Conservation (phyloP, 768 basidiomycete species). For the Mycena capillaripes region DNA sequence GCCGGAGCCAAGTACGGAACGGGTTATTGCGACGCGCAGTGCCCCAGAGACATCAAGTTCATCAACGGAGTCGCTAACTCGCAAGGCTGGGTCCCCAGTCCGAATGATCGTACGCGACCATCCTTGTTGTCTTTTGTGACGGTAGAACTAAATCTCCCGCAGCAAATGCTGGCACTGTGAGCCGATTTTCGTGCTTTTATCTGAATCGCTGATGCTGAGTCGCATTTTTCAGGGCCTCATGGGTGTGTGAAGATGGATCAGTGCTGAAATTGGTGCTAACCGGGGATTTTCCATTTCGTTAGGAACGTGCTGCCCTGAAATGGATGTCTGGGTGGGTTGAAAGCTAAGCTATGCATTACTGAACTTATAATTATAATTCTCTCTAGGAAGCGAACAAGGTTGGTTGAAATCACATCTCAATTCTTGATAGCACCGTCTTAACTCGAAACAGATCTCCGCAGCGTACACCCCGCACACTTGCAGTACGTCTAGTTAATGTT, state of each 20-base stretch:
- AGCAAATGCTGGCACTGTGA: constrained; percentile 53
- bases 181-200: not conserved
- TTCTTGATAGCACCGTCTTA: not conserved
- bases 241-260: constrained; percentile 18
- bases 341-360: not conserved
- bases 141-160: not conserved
- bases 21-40: constrained; percentile 45
- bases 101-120: constrained; percentile 21
- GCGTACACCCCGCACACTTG: constrained; percentile 60
- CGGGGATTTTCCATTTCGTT: not conserved
- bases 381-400: constrained; percentile 27
- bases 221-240: not conserved
- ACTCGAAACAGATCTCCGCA: constrained; percentile 37
- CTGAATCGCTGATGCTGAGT: not conserved
- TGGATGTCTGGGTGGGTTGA: constrained; percentile 29
- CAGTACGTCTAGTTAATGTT: constrained; percentile 28
- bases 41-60: constrained; percentile 73
- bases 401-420: not conserved
- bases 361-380: constrained; percentile 44
- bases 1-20: constrained; percentile 70
- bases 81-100: constrained; percentile 18
- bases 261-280: not conserved
- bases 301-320: constrained; percentile 29
- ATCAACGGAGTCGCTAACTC: constrained; percentile 59
- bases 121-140: not conserved